A percentile compares a stretch with the other conserved stretches of the same genome.
Conservation (phyloP, 2,329 filamentous ascomycete species). For the Xylariomycetidae sp. region DNA sequence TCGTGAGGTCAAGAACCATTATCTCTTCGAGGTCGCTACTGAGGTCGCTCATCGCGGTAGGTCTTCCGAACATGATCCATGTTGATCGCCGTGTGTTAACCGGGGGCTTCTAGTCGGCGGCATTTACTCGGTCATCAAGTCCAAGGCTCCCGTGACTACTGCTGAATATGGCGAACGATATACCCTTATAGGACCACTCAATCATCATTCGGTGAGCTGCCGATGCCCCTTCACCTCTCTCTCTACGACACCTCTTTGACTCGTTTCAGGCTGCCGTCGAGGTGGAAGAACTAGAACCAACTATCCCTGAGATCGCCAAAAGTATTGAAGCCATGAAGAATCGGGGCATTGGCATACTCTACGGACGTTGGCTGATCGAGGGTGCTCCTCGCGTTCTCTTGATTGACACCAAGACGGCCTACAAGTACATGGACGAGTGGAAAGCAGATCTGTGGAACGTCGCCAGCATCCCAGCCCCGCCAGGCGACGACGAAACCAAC, state of each 20-base stretch:
- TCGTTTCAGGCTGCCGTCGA: slow-evolving; percentile 78
- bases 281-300: slow-evolving; percentile 87
- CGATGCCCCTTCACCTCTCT: neutral
- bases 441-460: slow-evolving; percentile 93
- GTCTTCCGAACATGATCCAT: slow-evolving; percentile 20
- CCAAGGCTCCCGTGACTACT: slow-evolving; percentile 94
- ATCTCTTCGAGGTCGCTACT: slow-evolving; percentile 94
- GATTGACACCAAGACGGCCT: slow-evolving; percentile 92
- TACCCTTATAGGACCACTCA: slow-evolving; percentile 90
- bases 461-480: slow-evolving; percentile 88
- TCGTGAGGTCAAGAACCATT: slow-evolving; percentile 86
- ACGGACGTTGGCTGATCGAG: slow-evolving; percentile 96
- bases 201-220: slow-evolving; percentile 77
- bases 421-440: slow-evolving; percentile 91
- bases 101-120: slow-evolving; percentile 67
- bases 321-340: slow-evolving; percentile 93
- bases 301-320: slow-evolving; percentile 69
- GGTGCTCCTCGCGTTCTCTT: slow-evolving; percentile 89
- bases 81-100: slow-evolving; percentile 4
- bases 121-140: slow-evolving; percentile 99
- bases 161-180: slow-evolving; percentile 98
- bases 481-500: slow-evolving; percentile 90
- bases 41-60: slow-evolving; percentile 94
- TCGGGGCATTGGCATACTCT: slow-evolving; percentile 82
- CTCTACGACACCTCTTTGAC: slow-evolving; percentile 16